A percentile compares a stretch with the other conserved stretches of the same genome.
Evolutionary conservation across 495 filamentous ascomycete species (phyloP).

Genomic region (Sordaria brevicollis): DNA sequence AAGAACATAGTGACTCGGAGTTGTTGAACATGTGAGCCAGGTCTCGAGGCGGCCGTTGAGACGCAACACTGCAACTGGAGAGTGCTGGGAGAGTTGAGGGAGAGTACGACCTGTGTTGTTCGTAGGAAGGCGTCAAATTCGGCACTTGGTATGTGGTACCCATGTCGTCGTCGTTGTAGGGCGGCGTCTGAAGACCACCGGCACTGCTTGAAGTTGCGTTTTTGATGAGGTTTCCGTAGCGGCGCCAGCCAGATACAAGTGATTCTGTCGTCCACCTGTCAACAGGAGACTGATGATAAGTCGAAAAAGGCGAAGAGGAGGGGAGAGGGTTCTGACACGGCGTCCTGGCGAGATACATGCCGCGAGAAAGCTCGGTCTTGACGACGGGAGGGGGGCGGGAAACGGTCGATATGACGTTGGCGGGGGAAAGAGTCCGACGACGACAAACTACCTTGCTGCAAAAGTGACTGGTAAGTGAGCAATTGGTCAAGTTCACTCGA

Average conservation of each 20-base stretch:
- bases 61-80: neutral
- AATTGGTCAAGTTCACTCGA: neutral
- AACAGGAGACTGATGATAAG: neutral
- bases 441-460: neutral
- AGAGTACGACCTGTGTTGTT: slow-evolving; percentile 18
- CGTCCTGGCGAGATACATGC: neutral
- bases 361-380: neutral
- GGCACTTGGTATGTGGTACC: slow-evolving; percentile 37
- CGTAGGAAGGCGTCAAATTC: slow-evolving; percentile 27
- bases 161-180: slow-evolving; percentile 34
- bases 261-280: neutral
- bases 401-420: neutral
- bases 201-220: neutral
- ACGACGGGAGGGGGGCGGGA: neutral
- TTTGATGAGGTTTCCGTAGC: neutral
- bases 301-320: neutral
- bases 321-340: neutral
- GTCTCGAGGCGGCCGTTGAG: neutral
- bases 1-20: slow-evolving; percentile 1
- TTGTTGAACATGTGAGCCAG: neutral
- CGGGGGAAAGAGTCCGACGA: neutral
- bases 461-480: neutral
- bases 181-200: slow-evolving; percentile 39
- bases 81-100: neutral
- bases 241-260: neutral